Conservation (phyloP, 345 rosid genomes). For the Eucalyptus sp. region DNA sequence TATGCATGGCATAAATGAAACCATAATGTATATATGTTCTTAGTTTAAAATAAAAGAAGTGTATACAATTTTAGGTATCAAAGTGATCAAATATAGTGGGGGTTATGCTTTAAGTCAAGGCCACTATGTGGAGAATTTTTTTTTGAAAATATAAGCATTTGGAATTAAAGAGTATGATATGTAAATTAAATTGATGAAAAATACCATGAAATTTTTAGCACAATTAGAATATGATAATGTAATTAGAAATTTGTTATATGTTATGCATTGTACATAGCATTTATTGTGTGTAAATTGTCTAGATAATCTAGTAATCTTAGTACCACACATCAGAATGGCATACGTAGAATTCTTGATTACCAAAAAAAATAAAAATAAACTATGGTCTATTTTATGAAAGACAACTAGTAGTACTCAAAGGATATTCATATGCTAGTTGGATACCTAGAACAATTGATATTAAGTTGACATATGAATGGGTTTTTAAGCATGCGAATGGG, state of each 20-base stretch:
- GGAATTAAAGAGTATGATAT: neutral
- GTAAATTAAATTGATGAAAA: neutral
- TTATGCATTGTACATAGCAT: neutral
- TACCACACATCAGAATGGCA: neutral
- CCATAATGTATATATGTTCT: neutral
- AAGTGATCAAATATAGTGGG: neutral
- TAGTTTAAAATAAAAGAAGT: no score
- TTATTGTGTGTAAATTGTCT: neutral
- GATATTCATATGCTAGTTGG: neutral
- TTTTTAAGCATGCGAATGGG: neutral
- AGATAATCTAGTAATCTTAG: neutral
- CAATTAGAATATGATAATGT: no score
- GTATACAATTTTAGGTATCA: neutral
- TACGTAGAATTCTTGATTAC: no score
- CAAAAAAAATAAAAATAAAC: fast-evolving
- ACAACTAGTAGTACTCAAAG: neutral
- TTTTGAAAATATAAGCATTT: neutral
- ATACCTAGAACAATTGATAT: neutral
- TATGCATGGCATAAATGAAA: neutral
- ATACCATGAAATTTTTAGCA: no score
- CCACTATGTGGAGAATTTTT: fast-evolving
- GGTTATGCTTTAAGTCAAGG: neutral
- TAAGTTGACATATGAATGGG: neutral
- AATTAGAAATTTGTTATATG: neutral
- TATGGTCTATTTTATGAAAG: neutral